Conservation (phyloP, 2,329 filamentous ascomycete species). For the Tolypocladium pustulatum region DNA sequence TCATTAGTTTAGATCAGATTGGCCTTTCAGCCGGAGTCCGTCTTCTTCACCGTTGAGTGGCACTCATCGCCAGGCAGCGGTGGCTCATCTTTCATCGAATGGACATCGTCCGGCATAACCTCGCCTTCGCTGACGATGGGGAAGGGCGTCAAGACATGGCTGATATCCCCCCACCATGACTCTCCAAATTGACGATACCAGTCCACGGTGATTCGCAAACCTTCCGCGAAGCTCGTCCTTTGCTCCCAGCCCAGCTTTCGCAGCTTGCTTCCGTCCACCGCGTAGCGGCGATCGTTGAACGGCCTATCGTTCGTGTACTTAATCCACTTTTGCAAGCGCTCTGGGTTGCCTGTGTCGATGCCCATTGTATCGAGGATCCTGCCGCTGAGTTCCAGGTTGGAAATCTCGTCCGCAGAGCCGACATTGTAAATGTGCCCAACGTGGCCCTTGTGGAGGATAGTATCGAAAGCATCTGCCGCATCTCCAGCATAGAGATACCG, state of each 20-base stretch:
- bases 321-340: slow-evolving; percentile 53
- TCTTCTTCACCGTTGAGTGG: background rate
- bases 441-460: slow-evolving; percentile 66
- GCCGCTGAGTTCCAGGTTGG: slow-evolving; percentile 59
- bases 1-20: background rate
- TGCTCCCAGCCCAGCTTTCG: slow-evolving; percentile 59
- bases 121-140: slow-evolving; percentile 47
- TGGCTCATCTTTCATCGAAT: slow-evolving; percentile 22
- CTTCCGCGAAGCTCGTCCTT: slow-evolving; percentile 52
- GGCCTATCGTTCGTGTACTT: slow-evolving; percentile 69
- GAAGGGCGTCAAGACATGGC: slow-evolving; percentile 57
- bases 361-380: slow-evolving; percentile 54
- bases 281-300: slow-evolving; percentile 67
- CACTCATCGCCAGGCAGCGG: slow-evolving; percentile 12
- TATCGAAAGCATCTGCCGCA: slow-evolving; percentile 73
- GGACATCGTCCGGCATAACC: slow-evolving; percentile 38
- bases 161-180: slow-evolving; percentile 64
- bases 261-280: slow-evolving; percentile 60
- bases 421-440: slow-evolving; percentile 76
- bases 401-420: slow-evolving; percentile 66
- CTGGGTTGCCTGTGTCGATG: slow-evolving; percentile 36
- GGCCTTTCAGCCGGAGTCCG: background rate
- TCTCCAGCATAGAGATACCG: slow-evolving; percentile 72
- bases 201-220: slow-evolving; percentile 52
- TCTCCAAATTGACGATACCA: slow-evolving; percentile 61